Evolutionary conservation across 225 moss, liverwort and hornwort species (phyloP).

Genomic region (Pleurozium schreberi): DNA sequence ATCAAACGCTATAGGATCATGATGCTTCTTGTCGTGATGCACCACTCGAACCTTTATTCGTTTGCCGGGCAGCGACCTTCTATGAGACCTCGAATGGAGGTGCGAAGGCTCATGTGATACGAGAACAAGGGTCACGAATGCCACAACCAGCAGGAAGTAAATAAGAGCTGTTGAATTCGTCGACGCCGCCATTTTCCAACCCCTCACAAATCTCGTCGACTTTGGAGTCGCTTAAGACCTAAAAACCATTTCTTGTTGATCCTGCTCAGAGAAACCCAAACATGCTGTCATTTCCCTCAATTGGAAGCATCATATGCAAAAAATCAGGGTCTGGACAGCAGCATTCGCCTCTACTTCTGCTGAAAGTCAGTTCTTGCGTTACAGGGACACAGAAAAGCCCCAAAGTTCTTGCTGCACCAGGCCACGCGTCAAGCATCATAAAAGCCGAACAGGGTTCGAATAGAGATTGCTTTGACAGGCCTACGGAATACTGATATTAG

Average conservation of each 20-base stretch:
- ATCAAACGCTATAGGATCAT: constrained; percentile 60
- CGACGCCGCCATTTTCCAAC: constrained; percentile 15
- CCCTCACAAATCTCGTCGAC: neutral
- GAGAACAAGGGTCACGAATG: constrained; percentile 44
- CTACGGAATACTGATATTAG: neutral
- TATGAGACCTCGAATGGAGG: constrained; percentile 19
- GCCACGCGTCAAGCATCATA: neutral
- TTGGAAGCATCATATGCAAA: neutral
- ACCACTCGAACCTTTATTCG: constrained; percentile 23
- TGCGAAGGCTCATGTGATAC: constrained; percentile 48
- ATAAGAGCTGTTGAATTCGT: constrained; percentile 27
- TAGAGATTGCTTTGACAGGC: neutral
- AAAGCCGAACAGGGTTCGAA: neutral
- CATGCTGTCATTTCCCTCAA: neutral
- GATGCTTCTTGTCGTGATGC: constrained; percentile 20
- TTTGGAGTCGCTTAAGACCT: neutral
- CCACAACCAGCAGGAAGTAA: constrained; percentile 45
- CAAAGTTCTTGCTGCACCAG: neutral
- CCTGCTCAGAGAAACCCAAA: constrained; percentile 14
- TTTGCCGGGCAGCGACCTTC: constrained; percentile 43
- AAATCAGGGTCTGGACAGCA: neutral
- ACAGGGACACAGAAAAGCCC: neutral
- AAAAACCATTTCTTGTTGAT: neutral
- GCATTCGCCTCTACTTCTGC: neutral
- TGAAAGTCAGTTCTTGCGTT: neutral